A percentile compares a stretch with the other conserved stretches of the same genome.
Evolutionary conservation across 2,329 filamentous ascomycete genomes (phyloP).

Genomic region (Claviceps pusilla): DNA sequence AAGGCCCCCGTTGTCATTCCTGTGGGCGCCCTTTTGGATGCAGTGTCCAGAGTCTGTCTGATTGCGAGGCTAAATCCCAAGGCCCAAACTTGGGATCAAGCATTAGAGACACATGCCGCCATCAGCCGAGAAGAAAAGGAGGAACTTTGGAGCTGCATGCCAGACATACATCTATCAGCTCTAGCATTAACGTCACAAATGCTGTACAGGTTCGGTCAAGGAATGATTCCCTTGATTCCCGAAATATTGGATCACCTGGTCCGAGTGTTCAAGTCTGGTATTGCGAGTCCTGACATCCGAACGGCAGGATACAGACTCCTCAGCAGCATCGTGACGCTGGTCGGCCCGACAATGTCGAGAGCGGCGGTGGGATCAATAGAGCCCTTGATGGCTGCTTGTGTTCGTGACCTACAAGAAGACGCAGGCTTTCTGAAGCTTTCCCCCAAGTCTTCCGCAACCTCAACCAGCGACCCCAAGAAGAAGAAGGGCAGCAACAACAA

Average conservation of each 20-base stretch:
- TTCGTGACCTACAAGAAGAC: slow-evolving; percentile 53
- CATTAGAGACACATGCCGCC: slow-evolving; percentile 52
- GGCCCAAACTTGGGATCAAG: slow-evolving; percentile 31
- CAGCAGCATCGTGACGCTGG: slow-evolving; percentile 39
- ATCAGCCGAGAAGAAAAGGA: slow-evolving; percentile 71
- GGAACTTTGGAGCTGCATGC: slow-evolving; percentile 57
- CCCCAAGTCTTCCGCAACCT: slow-evolving; percentile 18
- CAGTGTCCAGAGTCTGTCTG: slow-evolving; percentile 54
- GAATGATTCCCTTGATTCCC: slow-evolving; percentile 43
- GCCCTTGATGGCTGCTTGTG: slow-evolving; percentile 51
- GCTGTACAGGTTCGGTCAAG: slow-evolving; percentile 40
- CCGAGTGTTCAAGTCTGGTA: slow-evolving; percentile 52
- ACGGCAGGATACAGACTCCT: slow-evolving; percentile 45
- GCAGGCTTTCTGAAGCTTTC: slow-evolving; percentile 30
- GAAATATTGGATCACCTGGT: slow-evolving; percentile 55
- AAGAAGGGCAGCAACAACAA: slow-evolving; percentile 17
- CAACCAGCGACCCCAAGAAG: slow-evolving; percentile 15
- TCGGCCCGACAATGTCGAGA: slow-evolving; percentile 54
- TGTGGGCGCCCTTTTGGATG: slow-evolving; percentile 50
- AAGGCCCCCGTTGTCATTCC: slow-evolving; percentile 51
- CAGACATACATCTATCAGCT: slow-evolving; percentile 58
- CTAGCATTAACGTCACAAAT: slow-evolving; percentile 47
- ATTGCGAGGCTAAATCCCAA: slow-evolving; percentile 39
- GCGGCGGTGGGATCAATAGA: slow-evolving; percentile 47
- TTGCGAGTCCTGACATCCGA: slow-evolving; percentile 39